Percentiles rank a stretch among this genome's conserved stretches.
Conservation (phyloP, 2,329 filamentous ascomycete species). For the Cladosporium sp. region DNA sequence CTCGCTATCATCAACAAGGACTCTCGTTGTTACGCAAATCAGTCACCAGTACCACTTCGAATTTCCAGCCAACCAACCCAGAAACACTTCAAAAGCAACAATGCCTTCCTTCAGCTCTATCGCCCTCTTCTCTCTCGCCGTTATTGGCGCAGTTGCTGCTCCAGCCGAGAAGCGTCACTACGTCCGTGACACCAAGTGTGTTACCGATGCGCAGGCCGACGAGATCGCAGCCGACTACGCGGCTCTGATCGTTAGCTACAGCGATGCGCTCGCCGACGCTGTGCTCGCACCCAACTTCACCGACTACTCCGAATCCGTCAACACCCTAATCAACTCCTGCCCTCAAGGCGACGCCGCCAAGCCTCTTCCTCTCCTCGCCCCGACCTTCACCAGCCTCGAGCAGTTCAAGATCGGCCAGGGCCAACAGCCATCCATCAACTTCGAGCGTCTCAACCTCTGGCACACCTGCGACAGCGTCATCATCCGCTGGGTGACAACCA, state of each 20-base stretch:
- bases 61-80: neutral
- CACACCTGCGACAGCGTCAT: slow-evolving; percentile 32
- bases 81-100: slow-evolving; percentile 4
- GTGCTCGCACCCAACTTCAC: slow-evolving; percentile 30
- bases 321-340: slow-evolving; percentile 36
- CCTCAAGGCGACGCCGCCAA: slow-evolving; percentile 30
- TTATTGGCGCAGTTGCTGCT: slow-evolving; percentile 22
- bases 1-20: slow-evolving; percentile 11
- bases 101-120: slow-evolving; percentile 25
- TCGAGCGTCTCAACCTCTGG: slow-evolving; percentile 33
- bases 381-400: slow-evolving; percentile 31
- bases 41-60: neutral
- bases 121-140: slow-evolving; percentile 21
- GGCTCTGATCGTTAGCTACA: slow-evolving; percentile 33
- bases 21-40: slow-evolving; percentile 4
- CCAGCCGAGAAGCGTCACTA: slow-evolving; percentile 7
- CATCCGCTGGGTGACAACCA: slow-evolving; percentile 34
- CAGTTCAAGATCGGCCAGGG: slow-evolving; percentile 34
- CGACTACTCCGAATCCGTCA: slow-evolving; percentile 38
- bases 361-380: slow-evolving; percentile 25
- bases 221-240: slow-evolving; percentile 32
- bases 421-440: slow-evolving; percentile 34
- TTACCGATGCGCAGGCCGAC: slow-evolving; percentile 28
- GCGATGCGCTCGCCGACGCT: slow-evolving; percentile 26
- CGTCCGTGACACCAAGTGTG: slow-evolving; percentile 22